phyloP scores from a whole-genome alignment of 495 filamentous ascomycete species.

The Elasticomyces elasticus region DNA sequence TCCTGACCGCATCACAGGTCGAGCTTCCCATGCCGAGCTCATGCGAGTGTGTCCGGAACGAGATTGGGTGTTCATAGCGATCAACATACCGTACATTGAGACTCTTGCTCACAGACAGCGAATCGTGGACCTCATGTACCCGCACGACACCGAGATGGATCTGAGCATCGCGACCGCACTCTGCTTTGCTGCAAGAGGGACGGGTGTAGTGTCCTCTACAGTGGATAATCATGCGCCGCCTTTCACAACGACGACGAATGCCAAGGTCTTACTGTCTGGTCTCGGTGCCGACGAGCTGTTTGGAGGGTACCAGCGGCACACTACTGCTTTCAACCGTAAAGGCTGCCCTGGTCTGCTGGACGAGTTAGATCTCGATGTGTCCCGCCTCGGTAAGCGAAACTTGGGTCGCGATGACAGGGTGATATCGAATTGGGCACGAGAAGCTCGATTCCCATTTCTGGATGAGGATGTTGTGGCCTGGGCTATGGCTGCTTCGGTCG shows the following conservation, averaged over 20 bases:
- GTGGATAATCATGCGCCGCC: conserved; percentile 14
- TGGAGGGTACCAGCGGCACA: conserved; percentile 81
- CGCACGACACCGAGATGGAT: conserved; percentile 98
- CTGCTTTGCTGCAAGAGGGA: conserved; percentile 83
- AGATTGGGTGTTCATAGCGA: conserved; percentile 71
- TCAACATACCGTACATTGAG: conserved; percentile 76
- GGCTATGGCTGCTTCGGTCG: conserved; percentile 62
- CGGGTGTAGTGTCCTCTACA: conserved; percentile 40
- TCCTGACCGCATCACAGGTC: conserved; percentile 81
- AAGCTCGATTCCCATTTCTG: conserved; percentile 84
- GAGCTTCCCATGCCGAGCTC: conserved; percentile 65
- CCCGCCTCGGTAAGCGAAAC: conserved; percentile 81
- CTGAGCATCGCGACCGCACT: conserved; percentile 87
- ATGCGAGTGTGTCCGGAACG: conserved; percentile 59
- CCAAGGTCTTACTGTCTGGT: conserved; percentile 80
- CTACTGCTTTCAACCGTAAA: conserved; percentile 55
- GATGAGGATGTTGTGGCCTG: conserved; percentile 79
- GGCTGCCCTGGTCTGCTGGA: conserved; percentile 64
- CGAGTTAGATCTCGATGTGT: conserved; percentile 79
- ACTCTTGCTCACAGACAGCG: conserved; percentile 56
- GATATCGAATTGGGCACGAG: conserved; percentile 79
- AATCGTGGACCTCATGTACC: conserved; percentile 69
- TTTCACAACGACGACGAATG: conserved; percentile 53
- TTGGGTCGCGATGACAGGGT: conserved; percentile 88
- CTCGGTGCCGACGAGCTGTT: conserved; percentile 96